phyloP scores from a whole-genome alignment of 495 filamentous ascomycete species.

The Hyaloscypha hepaticicola region DNA sequence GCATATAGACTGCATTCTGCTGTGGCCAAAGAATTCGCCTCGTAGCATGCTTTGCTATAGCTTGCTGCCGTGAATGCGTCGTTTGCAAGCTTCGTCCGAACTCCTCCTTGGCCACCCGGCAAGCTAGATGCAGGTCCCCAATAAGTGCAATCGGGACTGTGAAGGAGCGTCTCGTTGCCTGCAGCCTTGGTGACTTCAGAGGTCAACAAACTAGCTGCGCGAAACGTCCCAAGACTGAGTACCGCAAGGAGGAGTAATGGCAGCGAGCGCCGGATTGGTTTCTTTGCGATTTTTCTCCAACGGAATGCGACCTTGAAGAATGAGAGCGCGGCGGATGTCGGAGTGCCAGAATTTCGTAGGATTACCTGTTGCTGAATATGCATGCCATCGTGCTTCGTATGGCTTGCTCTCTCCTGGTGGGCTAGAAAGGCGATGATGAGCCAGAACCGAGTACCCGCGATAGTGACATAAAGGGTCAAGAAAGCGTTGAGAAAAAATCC shows the following conservation, averaged over 20 bases:
- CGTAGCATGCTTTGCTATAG: constrained; percentile 38
- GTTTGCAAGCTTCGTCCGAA: constrained; percentile 17
- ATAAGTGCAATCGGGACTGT: constrained; percentile 31
- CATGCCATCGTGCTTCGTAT: constrained; percentile 27
- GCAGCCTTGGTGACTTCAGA: constrained; percentile 36
- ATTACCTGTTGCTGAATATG: constrained; percentile 41
- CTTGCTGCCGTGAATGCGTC: constrained; percentile 32
- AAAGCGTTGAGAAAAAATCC: constrained; percentile 42
- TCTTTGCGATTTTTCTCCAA: constrained; percentile 33
- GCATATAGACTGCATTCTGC: constrained; percentile 16
- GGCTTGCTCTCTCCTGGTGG: constrained; percentile 34
- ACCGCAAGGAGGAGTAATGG: constrained; percentile 35
- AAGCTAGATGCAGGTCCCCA: constrained; percentile 17
- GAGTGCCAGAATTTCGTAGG: constrained; percentile 35
- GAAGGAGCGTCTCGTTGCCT: constrained; percentile 34
- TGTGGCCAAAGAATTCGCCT: not conserved
- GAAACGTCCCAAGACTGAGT: constrained; percentile 33
- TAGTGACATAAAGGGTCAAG: constrained; percentile 41
- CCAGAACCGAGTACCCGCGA: constrained; percentile 40
- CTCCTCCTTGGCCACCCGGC: no score
- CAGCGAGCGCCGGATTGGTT: constrained; percentile 26
- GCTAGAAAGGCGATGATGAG: constrained; percentile 37
- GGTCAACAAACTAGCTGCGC: constrained; percentile 36
- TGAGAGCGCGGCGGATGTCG: constrained; percentile 31
- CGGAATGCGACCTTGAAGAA: constrained; percentile 20